A percentile compares a stretch with the other conserved stretches of the same genome.
Conservation (phyloP, 1,284 basidiomycete species). For the Naganishia sp. region DNA sequence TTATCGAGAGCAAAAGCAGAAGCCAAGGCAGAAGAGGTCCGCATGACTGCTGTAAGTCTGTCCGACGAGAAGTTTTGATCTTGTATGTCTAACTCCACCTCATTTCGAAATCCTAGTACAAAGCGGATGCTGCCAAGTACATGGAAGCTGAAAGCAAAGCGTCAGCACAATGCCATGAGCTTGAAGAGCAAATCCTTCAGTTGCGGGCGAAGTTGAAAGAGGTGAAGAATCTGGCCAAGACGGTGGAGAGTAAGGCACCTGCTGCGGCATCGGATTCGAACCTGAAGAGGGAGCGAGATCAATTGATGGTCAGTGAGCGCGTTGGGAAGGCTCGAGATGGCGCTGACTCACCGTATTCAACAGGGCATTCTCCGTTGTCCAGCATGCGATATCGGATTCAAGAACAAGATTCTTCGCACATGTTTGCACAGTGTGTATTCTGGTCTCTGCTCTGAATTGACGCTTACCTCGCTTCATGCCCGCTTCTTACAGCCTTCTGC, state of each 20-base stretch:
- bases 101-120: not conserved
- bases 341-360: not conserved
- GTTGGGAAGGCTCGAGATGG: not conserved
- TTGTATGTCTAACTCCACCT: not conserved
- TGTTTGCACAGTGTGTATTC: constrained; percentile 84
- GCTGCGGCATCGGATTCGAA: constrained; percentile 50
- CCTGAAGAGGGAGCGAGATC: constrained; percentile 58
- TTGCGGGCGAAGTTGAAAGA: constrained; percentile 39
- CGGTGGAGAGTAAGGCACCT: constrained; percentile 41
- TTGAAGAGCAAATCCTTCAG: constrained; percentile 32
- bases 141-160: constrained; percentile 25
- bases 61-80: too few relatives aligned
- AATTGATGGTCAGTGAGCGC: constrained; percentile 65
- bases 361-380: constrained; percentile 89
- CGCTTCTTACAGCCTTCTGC: constrained; percentile 70
- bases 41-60: constrained; percentile 19
- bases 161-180: constrained; percentile 24
- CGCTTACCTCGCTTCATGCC: not conserved
- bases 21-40: constrained; percentile 38
- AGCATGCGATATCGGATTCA: constrained; percentile 81
- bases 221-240: constrained; percentile 40
- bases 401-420: constrained; percentile 83
- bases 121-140: constrained; percentile 25
- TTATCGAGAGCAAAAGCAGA: constrained; percentile 28
- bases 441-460: not conserved